phyloP scores from a whole-genome alignment of 163 green algal species.

The Scenedesmus sp. region DNA sequence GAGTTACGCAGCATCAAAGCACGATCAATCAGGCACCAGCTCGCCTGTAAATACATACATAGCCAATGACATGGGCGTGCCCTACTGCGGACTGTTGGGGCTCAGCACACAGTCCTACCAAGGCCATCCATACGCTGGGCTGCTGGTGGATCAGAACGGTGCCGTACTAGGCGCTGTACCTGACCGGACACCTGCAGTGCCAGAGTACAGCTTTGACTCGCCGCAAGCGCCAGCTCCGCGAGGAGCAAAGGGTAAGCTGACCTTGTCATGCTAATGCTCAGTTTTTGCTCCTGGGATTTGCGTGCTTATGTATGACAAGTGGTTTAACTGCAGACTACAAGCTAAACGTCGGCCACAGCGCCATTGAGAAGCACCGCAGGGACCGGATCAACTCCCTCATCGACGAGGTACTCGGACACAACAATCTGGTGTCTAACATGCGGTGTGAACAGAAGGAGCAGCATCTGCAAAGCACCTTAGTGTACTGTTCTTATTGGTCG shows the following conservation, averaged over 20 bases:
- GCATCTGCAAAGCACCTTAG: neutral
- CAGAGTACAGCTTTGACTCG: neutral
- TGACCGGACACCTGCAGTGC: neutral
- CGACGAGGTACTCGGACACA: constrained; percentile 55
- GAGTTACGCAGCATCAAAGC: neutral
- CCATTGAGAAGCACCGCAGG: constrained; percentile 70
- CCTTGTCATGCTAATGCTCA: neutral
- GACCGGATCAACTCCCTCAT: constrained; percentile 75
- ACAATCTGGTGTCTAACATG: neutral
- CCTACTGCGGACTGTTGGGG: neutral
- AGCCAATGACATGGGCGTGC: neutral
- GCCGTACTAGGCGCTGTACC: neutral
- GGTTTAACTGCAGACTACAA: constrained; percentile 21
- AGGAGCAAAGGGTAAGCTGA: neutral
- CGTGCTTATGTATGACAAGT: neutral
- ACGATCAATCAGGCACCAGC: neutral
- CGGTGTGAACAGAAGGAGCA: neutral
- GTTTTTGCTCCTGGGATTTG: neutral
- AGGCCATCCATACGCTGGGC: neutral
- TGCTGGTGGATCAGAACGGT: neutral
- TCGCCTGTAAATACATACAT: neutral
- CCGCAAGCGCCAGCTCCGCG: neutral
- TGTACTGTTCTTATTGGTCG: too few species aligned
- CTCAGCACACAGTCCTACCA: neutral
- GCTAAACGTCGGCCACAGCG: constrained; percentile 57